A percentile compares a stretch with the other conserved stretches of the same genome.
These are phyloP conservation scores for Amniculicola lignicola DNA, from an alignment of 495 filamentous ascomycete genomes.

Conservation along the genomic window DNA sequence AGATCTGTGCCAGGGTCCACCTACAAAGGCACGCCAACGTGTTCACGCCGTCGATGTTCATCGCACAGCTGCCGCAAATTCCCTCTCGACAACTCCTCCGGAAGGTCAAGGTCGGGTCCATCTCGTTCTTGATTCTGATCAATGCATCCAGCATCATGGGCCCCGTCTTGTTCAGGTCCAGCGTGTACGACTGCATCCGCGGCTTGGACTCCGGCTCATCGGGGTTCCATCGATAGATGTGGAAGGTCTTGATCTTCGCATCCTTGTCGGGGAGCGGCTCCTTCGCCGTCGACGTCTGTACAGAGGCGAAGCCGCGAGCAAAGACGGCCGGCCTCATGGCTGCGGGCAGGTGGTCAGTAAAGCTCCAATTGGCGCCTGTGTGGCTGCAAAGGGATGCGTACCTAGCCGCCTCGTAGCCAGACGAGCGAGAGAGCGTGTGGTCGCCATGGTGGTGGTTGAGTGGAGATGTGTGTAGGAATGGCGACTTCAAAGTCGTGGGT, in stretches of 20 bases:
- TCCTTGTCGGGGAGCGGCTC: conserved; percentile 54
- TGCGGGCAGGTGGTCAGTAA: conserved; percentile 23
- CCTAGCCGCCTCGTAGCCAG: conserved; percentile 28
- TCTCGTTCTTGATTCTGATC: conserved; percentile 98
- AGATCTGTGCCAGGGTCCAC: conserved; percentile 44
- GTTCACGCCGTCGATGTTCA: conserved; percentile 99
- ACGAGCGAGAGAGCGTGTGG: conserved; percentile 29
- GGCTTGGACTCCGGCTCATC: conserved; percentile 88
- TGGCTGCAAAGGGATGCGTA: conserved; percentile 4
- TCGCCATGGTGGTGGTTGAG: conserved; percentile 24
- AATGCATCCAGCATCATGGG: conserved; percentile 97
- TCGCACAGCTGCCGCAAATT: conserved; percentile 96
- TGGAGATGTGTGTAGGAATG: conserved; percentile 4
- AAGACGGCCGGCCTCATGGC: conserved; percentile 30
- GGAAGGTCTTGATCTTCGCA: conserved; percentile 84
- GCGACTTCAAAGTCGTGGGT: conserved; percentile 3
- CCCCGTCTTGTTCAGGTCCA: conserved; percentile 97
- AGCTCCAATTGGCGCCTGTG: conserved; percentile 2
- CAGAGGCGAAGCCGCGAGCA: conserved; percentile 31
- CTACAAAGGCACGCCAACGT: conserved; percentile 96
- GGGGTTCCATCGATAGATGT: conserved; percentile 98
- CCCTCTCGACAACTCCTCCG: conserved; percentile 92
- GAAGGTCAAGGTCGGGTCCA: conserved; percentile 96
- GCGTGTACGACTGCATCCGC: conserved; percentile 85
- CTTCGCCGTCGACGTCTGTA: conserved; percentile 53